Percentiles rank a stretch among this genome's conserved stretches.
These are phyloP conservation scores for Sphaerulina vaccinii DNA, from an alignment of 2,329 filamentous ascomycete genomes.

Conservation along the genomic window DNA sequence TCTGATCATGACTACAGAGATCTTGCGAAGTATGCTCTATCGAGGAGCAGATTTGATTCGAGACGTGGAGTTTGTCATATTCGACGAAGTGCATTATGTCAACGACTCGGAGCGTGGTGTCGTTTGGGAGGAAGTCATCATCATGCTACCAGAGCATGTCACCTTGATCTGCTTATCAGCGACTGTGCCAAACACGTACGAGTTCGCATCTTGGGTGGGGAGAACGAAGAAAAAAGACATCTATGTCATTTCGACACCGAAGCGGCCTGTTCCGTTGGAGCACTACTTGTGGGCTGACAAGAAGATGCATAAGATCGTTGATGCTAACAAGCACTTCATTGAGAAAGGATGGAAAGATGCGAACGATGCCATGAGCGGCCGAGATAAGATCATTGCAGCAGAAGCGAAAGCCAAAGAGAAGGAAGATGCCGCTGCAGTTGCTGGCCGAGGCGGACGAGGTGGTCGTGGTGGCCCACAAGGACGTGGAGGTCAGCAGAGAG, in stretches of 20 bases:
- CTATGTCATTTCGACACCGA: slow-evolving; percentile 96
- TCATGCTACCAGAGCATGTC: slow-evolving; percentile 97
- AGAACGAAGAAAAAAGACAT: slow-evolving; percentile 98
- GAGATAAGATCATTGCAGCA: slow-evolving; percentile 67
- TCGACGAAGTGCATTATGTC: slow-evolving; percentile 98
- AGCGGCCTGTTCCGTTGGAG: slow-evolving; percentile 89
- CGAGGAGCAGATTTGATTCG: slow-evolving; percentile 91
- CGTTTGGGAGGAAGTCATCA: slow-evolving; percentile 99
- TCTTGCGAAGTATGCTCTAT: slow-evolving; percentile 96
- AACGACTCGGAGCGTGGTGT: slow-evolving; percentile 95
- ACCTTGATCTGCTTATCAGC: slow-evolving; percentile 93
- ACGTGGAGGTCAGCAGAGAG: slow-evolving; percentile 53
- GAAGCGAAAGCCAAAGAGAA: slow-evolving; percentile 50
- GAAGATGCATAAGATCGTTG: slow-evolving; percentile 89
- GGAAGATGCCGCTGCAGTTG: slow-evolving; percentile 47
- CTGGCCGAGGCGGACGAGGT: slow-evolving; percentile 52
- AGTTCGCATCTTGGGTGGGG: slow-evolving; percentile 98
- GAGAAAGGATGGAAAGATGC: slow-evolving; percentile 95
- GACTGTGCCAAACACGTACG: slow-evolving; percentile 94
- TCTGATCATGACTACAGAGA: slow-evolving; percentile 98
- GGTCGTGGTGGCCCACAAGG: slow-evolving; percentile 51
- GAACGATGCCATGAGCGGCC: slow-evolving; percentile 75
- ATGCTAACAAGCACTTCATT: slow-evolving; percentile 85
- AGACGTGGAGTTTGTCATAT: slow-evolving; percentile 98
- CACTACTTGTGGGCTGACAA: slow-evolving; percentile 95